Base-by-base conservation (phyloP, 768 basidiomycete genomes). In the Suillus weaverae region DNA sequence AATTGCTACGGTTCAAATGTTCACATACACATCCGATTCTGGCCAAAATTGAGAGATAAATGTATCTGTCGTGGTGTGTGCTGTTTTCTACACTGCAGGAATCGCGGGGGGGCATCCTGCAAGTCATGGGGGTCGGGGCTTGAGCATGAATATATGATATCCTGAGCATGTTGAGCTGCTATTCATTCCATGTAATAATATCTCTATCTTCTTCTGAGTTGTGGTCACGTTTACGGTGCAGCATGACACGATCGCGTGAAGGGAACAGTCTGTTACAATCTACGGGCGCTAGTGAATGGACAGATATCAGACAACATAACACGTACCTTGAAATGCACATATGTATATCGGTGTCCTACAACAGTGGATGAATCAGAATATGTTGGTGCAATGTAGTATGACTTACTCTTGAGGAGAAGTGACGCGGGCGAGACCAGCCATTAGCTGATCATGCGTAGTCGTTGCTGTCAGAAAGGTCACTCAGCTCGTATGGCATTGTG, bases 301-400 rank as follows among this genome's bases (percentile, higher is more conserved):
- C 36, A 39, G 8, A 14, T 41, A 3, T 6, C 32, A 39, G 30
- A 59, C 26, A 36, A 62, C 48, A 56, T 51, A 56, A 54, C 14
- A 38, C 38, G 50, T 74, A 88, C 89, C 83, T 69, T 83, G 76
- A 41, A 89, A 78, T 4, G 82, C 88, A 69, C 92, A 94, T 63
- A 94, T 92, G 72, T 85, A 91, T n/a, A 94, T 89, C 0, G 90
- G 86, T 2, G 91, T 92, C 67, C 92, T 93, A 64, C 30, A 30
- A 64, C 2, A 30, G 16, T 30, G 57, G 59, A 48, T 35, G 16
- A 38, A 8, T 44, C 35, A 38, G 57, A 36, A 14, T 32, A 62
- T 18, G n/a, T 22, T 22, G 9, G 41, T 22, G 7, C 56, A 39
- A 66, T 48, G 53, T 9, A 18, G 50, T 5, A 36, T n/a, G 20